These are phyloP conservation scores for Populus euphratica DNA, from an alignment of 345 rosid genomes.

Conservation along the genomic window DNA sequence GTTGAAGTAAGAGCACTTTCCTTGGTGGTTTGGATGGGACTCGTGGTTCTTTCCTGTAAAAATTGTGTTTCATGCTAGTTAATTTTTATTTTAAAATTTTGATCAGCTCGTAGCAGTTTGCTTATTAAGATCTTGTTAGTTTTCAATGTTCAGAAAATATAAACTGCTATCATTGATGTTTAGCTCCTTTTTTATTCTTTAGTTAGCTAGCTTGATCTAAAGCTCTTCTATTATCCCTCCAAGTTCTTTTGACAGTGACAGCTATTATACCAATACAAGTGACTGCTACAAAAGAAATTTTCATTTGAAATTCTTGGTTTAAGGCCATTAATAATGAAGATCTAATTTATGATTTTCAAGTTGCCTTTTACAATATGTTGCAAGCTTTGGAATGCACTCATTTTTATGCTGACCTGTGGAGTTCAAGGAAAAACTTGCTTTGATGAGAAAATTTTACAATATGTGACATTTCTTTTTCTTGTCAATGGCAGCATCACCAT, in stretches of 20 bases:
- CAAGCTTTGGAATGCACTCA: neutral
- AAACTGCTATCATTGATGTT: neutral
- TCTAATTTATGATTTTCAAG: neutral
- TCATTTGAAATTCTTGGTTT: neutral
- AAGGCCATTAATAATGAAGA: neutral
- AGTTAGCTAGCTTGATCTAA: neutral
- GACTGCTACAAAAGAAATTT: neutral
- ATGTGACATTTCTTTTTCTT: slow-evolving; percentile 1
- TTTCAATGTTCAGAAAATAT: neutral
- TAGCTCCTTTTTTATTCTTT: neutral
- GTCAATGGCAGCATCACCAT: slow-evolving; percentile 34
- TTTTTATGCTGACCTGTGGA: neutral
- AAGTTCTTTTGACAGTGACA: neutral
- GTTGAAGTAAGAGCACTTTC: neutral
- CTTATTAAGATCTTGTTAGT: neutral
- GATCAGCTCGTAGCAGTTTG: neutral
- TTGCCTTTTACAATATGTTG: neutral
- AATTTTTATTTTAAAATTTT: neutral
- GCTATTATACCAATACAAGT: neutral
- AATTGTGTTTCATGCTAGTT: neutral
- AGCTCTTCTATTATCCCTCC: neutral
- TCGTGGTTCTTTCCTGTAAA: neutral
- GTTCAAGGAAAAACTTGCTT: neutral
- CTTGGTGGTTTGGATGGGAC: neutral
- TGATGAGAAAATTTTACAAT: neutral